Base-by-base conservation (phyloP, 768 basidiomycete genomes). In the Flagelloscypha sp. region DNA sequence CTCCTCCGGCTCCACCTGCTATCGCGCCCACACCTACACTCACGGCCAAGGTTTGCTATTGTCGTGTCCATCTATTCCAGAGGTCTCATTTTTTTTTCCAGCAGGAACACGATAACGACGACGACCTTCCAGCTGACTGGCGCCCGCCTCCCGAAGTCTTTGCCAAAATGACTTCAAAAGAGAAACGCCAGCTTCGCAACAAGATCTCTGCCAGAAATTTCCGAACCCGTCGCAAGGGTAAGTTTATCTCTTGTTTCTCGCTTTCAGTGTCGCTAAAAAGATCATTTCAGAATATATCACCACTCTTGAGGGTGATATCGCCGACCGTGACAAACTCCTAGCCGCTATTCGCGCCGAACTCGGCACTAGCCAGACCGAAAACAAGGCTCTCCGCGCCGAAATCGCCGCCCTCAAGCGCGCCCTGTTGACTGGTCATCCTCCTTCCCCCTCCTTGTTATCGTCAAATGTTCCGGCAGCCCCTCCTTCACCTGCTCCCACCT, bases 181-280 rank as follows among this genome's bases (percentile, higher is more conserved):
- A 98, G 66, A 98, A 98, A 60, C 65, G 95, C 7, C 94, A 98
- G 57, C 64, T 98, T 27, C 58, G 94, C 33, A 99, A 99, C 65
- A 99, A 99, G 78, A 90, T 97, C 48, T 84, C 80, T 45, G 94
- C 94, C 0, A 65, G 93, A 36, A 95, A 94, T 55, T 97, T 97
- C 62, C 72, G 94, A n/a, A 86, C 90, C 19, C 65, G 94, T 24
- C 69, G 92, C 56, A 98, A 97, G 66, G 93, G 88, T 85, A 19
- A 30, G 59, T 53, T 34, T 44, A 36, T 34, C n/a, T 41, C 39
- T 43, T 16, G 3, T 35, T 18, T 30, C 30, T 41, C 15, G 24
- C 19, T 30, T 43, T 38, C 29, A 37, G 38, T 41, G 21, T 40
- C 27, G 27, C 28, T 15, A 22, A n/a, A 22, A 16, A 22, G 29